Evolutionary conservation across 139 green algal species (phyloP), one percentile per base, ranked within the genome.

Genomic region (Volvox africanus): DNA sequence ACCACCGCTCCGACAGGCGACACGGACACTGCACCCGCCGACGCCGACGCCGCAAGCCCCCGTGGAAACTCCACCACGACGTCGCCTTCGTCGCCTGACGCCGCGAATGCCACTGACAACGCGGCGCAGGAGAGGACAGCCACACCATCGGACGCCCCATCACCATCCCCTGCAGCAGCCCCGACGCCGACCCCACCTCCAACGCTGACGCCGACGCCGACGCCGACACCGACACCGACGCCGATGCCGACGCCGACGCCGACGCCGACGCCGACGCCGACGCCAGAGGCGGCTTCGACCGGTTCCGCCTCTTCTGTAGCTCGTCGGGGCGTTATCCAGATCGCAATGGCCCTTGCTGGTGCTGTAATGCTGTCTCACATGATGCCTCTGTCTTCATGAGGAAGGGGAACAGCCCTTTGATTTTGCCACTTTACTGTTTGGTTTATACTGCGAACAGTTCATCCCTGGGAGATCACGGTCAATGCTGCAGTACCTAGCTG

Each of bases 331-430:
- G 30, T 32, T 28, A 6, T 77, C 30, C 81, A 87, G n/a, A 19
- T 87, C 30, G 81, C 21, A 21, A 55, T 87, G 81, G 81, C 81
- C 17, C 17, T 77, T 17, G 61, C 30, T 0, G 81, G 81, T 20
- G 61, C 55, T 0, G 1, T 87, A 62, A 61, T 87, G 81, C 61
- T 87, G 55, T 87, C 81, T 13, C n/a, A 35, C 30, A 61, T 87
- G 30, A 1, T 87, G 81, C 61, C 81, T n/a, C 71, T 79, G 71
- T 79, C 71, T n/a, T 33, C 71, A 32, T 79, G 71, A 79, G 20
- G 6, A 73, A 55, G 44, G 44, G 44, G 9, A 55, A 9, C 5
- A 9, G 44, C 44, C 44, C 44, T 55, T 55, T 14, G 44, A 55
- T 55, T 5, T 55, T 55, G 44, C 44, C 44, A 55, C 44, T 55